A percentile compares a stretch with the other conserved stretches of the same genome.
These are phyloP conservation scores for Nakazawaea ernobii DNA, from an alignment of 805 yeast genomes.

Conservation along the genomic window DNA sequence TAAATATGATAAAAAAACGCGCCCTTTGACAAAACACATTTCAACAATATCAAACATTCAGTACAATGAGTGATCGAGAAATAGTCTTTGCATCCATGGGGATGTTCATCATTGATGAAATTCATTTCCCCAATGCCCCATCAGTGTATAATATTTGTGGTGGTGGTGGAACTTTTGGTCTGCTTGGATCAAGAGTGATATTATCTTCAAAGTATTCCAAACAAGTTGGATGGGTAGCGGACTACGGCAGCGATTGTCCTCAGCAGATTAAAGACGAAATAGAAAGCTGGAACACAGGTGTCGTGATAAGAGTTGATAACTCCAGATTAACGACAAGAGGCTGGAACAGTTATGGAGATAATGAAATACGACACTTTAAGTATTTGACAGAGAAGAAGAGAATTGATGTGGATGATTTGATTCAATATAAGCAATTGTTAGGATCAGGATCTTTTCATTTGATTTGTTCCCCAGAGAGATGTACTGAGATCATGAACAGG, in stretches of 20 bases:
- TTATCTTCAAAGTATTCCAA: constrained; percentile 29
- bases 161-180: constrained; percentile 86
- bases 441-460: constrained; percentile 54
- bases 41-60: no score
- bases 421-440: constrained; percentile 29
- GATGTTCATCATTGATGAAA: constrained; percentile 87
- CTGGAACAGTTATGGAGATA: constrained; percentile 63
- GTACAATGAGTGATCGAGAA: neutral
- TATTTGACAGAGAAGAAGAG: constrained; percentile 59
- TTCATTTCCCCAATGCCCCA: constrained; percentile 43
- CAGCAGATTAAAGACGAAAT: constrained; percentile 35
- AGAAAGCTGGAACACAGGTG: constrained; percentile 57
- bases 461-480: constrained; percentile 67
- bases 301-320: constrained; percentile 44
- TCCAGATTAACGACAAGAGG: constrained; percentile 72
- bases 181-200: constrained; percentile 64
- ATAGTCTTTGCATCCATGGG: constrained; percentile 64
- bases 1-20: no score
- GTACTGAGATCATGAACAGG: constrained; percentile 34
- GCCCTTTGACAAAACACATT: no score
- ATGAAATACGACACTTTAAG: constrained; percentile 55
- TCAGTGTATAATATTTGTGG: constrained; percentile 58
- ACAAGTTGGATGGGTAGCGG: constrained; percentile 64
- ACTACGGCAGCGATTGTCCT: constrained; percentile 79
- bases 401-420: constrained; percentile 51